Percentiles rank a stretch among this genome's conserved stretches.
phyloP scores from a whole-genome alignment of 1,139 yeast genomes.

The Sugiyamaella japonica region DNA sequence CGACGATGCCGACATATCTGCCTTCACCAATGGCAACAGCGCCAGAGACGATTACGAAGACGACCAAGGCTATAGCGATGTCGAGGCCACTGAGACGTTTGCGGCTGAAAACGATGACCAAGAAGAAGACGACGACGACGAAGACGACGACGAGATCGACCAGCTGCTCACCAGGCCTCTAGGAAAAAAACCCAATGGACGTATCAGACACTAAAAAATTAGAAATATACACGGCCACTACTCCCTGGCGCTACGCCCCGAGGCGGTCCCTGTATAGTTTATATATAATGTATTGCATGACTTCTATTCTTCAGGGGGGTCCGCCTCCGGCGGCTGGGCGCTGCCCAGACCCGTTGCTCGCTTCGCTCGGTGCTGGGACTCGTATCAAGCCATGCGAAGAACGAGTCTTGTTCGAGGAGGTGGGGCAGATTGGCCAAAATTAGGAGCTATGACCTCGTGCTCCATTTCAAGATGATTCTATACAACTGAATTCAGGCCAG shows the following conservation, averaged over 20 bases:
- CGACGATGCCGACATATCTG: constrained; percentile 35
- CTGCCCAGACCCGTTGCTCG: too few relatives aligned
- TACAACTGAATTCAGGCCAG: constrained; percentile 87
- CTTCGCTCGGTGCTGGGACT: too few relatives aligned
- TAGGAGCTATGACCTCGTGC: too few relatives aligned
- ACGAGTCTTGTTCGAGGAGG: too few relatives aligned
- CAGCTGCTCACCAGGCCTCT: constrained; percentile 4
- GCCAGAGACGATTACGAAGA: constrained; percentile 31
- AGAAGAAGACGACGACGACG: constrained; percentile 33
- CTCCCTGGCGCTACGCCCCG: too few relatives aligned
- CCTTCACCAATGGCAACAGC: constrained; percentile 23
- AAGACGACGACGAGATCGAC: constrained; percentile 24
- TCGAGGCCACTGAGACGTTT: constrained; percentile 28
- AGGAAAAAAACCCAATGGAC: constrained; percentile 18
- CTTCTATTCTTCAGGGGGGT: too few relatives aligned
- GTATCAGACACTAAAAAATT: constrained; percentile 9
- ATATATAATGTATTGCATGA: constrained; percentile 16
- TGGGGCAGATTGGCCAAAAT: too few relatives aligned
- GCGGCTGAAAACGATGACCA: constrained; percentile 26
- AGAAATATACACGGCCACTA: not conserved
- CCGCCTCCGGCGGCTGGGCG: too few relatives aligned
- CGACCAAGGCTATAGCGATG: constrained; percentile 31
- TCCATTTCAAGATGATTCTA: constrained; percentile 60
- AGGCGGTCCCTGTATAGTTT: constrained; percentile 11
- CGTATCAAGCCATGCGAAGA: too few relatives aligned